These are phyloP conservation scores for Gossypium lobatum DNA, from an alignment of 441 rosid species.

Conservation along the genomic window DNA sequence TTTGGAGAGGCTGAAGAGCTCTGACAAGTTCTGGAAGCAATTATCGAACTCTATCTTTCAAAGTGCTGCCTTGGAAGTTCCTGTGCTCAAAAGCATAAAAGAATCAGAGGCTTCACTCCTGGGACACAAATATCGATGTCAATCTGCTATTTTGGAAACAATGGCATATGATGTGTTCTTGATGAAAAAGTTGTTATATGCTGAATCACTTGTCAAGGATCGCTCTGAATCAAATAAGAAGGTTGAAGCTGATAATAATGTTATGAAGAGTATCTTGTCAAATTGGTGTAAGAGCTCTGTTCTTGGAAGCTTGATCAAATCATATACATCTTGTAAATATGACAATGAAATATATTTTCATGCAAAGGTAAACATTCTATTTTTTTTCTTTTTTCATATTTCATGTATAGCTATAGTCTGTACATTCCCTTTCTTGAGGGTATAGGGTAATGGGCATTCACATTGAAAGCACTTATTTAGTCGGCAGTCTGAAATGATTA, in stretches of 20 bases:
- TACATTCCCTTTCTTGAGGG: neutral
- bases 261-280: slow-evolving; percentile 42
- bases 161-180: slow-evolving; percentile 76
- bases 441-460: neutral
- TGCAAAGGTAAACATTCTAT: slow-evolving; percentile 41
- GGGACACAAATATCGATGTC: slow-evolving; percentile 58
- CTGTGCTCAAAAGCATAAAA: slow-evolving; percentile 24
- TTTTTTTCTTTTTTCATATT: neutral
- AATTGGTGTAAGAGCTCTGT: slow-evolving; percentile 61
- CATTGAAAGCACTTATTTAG: neutral
- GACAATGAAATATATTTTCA: slow-evolving; percentile 39
- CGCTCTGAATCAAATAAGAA: slow-evolving; percentile 30
- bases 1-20: slow-evolving; percentile 51
- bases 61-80: slow-evolving; percentile 31
- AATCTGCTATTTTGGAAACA: slow-evolving; percentile 66
- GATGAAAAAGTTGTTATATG: slow-evolving; percentile 63
- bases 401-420: neutral
- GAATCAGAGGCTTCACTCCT: slow-evolving; percentile 40
- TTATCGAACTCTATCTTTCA: slow-evolving; percentile 43
- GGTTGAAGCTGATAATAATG: slow-evolving; percentile 29
- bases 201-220: slow-evolving; percentile 42
- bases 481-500: neutral
- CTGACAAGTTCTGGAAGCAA: slow-evolving; percentile 64
- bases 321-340: slow-evolving; percentile 52
- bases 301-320: slow-evolving; percentile 49